Conservation (phyloP, 1,139 yeast genomes). For the Hyphopichia buzzinii region DNA sequence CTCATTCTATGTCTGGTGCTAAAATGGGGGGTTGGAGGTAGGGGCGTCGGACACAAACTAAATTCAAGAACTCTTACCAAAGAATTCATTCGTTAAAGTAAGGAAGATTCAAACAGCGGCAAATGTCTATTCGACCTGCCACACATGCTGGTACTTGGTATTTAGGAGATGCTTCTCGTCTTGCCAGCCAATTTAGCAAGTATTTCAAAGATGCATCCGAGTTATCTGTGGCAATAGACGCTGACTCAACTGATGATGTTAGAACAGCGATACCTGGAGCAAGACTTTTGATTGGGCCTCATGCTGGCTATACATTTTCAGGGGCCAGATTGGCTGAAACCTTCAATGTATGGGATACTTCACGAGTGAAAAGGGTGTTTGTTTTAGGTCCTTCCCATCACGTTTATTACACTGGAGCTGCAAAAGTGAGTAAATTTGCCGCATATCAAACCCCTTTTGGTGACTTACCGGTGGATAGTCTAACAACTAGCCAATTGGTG, state of each 20-base stretch:
- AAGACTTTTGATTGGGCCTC: slow-evolving; percentile 63
- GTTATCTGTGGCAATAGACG: slow-evolving; percentile 9
- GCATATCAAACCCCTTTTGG: slow-evolving; percentile 84
- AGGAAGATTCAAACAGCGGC: no score
- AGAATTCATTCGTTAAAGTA: no score
- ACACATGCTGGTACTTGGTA: slow-evolving; percentile 95
- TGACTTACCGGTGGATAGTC: slow-evolving; percentile 59
- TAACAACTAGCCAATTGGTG: slow-evolving; percentile 33
- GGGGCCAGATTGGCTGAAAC: slow-evolving; percentile 79
- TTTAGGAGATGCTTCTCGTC: slow-evolving; percentile 37
- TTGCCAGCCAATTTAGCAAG: slow-evolving; percentile 49
- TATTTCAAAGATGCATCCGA: slow-evolving; percentile 31
- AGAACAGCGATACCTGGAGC: slow-evolving; percentile 47
- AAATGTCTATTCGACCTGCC: slow-evolving; percentile 51
- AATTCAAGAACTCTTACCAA: no score
- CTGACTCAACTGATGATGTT: slow-evolving; percentile 12
- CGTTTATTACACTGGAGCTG: slow-evolving; percentile 67
- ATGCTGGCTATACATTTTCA: slow-evolving; percentile 89
- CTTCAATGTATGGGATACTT: slow-evolving; percentile 66
- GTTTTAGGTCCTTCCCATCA: slow-evolving; percentile 94
- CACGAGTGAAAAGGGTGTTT: slow-evolving; percentile 61
- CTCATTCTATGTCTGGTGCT: no score
- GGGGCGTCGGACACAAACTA: no score
- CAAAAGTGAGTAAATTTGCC: slow-evolving; percentile 53
- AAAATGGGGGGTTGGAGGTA: no score